Conservation (phyloP, 805 yeast species). For the Lachancea dasiensis region DNA sequence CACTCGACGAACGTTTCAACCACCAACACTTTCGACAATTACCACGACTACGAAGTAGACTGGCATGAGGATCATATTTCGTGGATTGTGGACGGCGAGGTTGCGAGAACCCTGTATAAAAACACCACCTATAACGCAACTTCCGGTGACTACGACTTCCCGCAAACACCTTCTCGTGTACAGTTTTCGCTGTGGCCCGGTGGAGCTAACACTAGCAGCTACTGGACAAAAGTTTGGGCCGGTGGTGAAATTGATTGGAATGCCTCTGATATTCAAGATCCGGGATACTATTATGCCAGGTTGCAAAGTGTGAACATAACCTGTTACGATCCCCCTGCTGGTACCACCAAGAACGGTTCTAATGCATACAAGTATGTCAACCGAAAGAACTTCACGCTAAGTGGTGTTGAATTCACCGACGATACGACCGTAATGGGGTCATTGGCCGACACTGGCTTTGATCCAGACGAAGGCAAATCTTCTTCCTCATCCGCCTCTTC, state of each 20-base stretch:
- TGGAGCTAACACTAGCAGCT: constrained; percentile 48
- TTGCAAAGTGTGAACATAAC: constrained; percentile 54
- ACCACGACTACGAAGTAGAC: constrained; percentile 71
- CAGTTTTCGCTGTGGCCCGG: constrained; percentile 78
- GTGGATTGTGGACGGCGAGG: constrained; percentile 70
- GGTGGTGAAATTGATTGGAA: constrained; percentile 88
- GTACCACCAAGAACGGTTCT: constrained; percentile 40
- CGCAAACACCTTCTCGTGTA: constrained; percentile 70
- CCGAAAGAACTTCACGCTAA: constrained; percentile 42
- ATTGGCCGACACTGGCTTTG: constrained; percentile 59
- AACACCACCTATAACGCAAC: constrained; percentile 61
- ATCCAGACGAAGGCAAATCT: constrained; percentile 38
- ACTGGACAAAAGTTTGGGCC: constrained; percentile 74
- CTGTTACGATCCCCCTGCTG: constrained; percentile 69
- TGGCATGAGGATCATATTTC: constrained; percentile 68
- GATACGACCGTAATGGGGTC: constrained; percentile 55
- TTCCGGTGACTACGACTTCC: constrained; percentile 47
- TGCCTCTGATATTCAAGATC: constrained; percentile 59
- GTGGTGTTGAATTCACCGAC: constrained; percentile 54
- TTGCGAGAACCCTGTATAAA: constrained; percentile 58
- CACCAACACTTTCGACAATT: constrained; percentile 54
- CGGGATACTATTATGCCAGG: constrained; percentile 77
- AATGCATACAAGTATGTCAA: constrained; percentile 50
- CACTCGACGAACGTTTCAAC: constrained; percentile 35
- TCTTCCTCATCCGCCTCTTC: constrained; percentile 18